These are phyloP conservation scores for Gymnopus androsaceus DNA, from an alignment of 1,284 basidiomycete species.

Conservation along the genomic window DNA sequence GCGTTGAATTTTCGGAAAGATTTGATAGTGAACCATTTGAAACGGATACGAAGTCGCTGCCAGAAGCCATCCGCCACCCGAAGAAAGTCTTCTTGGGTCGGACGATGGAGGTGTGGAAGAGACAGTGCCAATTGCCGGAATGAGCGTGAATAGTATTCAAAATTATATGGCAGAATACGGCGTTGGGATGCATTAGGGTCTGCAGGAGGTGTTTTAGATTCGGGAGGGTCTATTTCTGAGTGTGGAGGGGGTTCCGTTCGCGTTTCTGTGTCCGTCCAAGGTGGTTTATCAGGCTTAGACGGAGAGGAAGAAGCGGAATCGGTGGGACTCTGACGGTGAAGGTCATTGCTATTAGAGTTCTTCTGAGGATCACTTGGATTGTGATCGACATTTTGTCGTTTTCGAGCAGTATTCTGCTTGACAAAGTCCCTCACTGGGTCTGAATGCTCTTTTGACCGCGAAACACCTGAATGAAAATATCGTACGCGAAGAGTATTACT, in stretches of 20 bases:
- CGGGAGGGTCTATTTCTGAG: neutral
- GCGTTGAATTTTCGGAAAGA: conserved; percentile 95
- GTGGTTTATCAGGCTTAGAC: neutral
- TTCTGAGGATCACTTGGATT: no score
- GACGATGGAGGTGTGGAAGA: conserved; percentile 78
- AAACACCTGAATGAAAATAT: conserved; percentile 4
- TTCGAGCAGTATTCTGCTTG: neutral
- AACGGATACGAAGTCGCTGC: conserved; percentile 88
- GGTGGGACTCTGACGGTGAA: neutral
- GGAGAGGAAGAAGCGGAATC: neutral
- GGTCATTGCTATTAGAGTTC: no score
- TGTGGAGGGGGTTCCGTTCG: neutral
- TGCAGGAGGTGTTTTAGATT: neutral
- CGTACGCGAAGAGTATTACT: neutral
- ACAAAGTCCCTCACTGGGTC: neutral
- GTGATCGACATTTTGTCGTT: no score
- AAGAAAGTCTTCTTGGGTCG: conserved; percentile 87
- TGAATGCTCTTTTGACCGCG: neutral
- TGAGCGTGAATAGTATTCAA: conserved; percentile 78
- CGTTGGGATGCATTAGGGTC: no score
- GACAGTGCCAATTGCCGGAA: conserved; percentile 76
- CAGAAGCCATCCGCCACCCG: conserved; percentile 86
- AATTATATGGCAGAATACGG: conserved; percentile 34
- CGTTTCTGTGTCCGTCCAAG: neutral
- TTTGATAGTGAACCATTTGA: conserved; percentile 97